Evolutionary conservation across 345 rosid genomes (phyloP).

Genomic region (Brassica rapa): DNA sequence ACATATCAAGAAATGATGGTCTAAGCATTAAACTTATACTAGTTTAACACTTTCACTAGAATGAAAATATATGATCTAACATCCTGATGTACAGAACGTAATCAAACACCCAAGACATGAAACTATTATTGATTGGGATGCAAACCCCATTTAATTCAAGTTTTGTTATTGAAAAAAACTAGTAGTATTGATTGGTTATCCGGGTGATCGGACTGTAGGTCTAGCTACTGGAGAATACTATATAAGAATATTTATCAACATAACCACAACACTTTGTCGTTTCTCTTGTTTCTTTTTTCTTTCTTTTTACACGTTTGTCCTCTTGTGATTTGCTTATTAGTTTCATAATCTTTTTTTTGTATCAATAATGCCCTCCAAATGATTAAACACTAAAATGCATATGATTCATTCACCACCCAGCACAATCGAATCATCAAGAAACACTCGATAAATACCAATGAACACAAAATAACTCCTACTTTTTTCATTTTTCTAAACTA

Average conservation of each 20-base stretch:
- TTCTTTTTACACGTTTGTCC: conserved; percentile 16
- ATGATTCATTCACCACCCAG: conserved; percentile 5
- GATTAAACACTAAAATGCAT: conserved; percentile 11
- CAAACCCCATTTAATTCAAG: background rate
- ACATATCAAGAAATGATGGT: background rate
- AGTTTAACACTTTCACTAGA: background rate
- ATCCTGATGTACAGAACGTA: background rate
- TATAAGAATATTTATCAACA: conserved; percentile 5
- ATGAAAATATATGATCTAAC: background rate
- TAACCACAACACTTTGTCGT: conserved; percentile 15
- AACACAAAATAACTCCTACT: background rate
- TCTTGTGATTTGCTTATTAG: conserved; percentile 18
- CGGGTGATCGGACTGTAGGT: background rate
- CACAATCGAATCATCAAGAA: conserved; percentile 21
- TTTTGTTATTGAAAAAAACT: background rate
- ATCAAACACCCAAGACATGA: background rate
- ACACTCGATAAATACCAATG: conserved; percentile 9
- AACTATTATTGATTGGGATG: background rate
- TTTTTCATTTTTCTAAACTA: background rate
- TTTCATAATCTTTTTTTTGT: conserved; percentile 21
- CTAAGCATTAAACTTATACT: background rate
- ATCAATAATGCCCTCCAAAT: conserved; percentile 22
- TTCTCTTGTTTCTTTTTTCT: background rate
- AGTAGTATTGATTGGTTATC: background rate
- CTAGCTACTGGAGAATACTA: background rate